Conservation (phyloP, 2,329 filamentous ascomycete species). For the Curvularia hawaiiensis region DNA sequence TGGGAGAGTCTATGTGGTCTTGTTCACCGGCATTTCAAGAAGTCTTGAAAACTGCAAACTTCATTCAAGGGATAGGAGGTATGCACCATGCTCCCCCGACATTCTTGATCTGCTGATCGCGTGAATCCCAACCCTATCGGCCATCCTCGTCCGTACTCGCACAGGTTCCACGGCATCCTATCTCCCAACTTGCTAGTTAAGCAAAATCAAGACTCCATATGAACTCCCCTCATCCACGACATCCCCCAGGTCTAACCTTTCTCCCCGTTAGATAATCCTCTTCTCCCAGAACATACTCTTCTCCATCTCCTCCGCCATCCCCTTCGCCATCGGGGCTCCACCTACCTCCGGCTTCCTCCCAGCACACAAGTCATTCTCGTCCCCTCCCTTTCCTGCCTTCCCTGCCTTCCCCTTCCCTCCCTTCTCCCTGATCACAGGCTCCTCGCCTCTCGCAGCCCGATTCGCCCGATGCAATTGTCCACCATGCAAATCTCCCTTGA, state of each 20-base stretch:
- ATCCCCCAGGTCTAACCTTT: too few relatives aligned
- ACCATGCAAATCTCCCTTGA: constrained; percentile 44
- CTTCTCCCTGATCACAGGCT: not conserved
- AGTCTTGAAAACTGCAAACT: constrained; percentile 5
- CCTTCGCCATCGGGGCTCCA: constrained; percentile 33
- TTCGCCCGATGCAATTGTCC: constrained; percentile 43
- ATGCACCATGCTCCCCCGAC: not conserved
- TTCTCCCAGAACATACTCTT: constrained; percentile 39
- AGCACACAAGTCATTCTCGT: constrained; percentile 18
- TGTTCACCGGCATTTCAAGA: constrained; percentile 32
- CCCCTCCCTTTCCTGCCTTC: not conserved
- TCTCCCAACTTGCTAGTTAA: not conserved
- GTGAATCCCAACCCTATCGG: not conserved
- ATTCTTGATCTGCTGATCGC: not conserved
- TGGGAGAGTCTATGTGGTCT: constrained; percentile 91
- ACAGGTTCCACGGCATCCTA: not conserved
- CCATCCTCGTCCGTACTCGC: not conserved
- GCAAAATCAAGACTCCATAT: too few relatives aligned
- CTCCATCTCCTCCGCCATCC: constrained; percentile 35
- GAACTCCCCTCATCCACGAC: not conserved
- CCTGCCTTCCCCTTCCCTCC: not conserved
- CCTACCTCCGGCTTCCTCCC: constrained; percentile 26
- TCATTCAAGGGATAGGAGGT: not conserved
- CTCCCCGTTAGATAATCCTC: constrained; percentile 22
- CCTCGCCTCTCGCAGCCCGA: constrained; percentile 24